phyloP scores from a whole-genome alignment of 1,139 yeast species.

The Blastobotrys elegans region DNA sequence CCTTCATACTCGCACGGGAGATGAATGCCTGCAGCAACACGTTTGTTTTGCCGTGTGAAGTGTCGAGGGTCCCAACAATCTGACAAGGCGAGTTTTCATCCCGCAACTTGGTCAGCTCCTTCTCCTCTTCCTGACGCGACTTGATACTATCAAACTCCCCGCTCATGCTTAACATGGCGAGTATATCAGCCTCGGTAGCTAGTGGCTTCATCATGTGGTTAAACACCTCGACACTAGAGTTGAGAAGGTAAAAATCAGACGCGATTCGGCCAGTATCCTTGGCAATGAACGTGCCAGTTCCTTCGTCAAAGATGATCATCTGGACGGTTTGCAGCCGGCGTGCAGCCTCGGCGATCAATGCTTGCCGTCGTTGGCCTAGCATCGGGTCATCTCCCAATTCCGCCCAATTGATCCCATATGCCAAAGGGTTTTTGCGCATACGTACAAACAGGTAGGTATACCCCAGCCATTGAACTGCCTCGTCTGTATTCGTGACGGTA shows the following conservation, averaged over 20 bases:
- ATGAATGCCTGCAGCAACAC: conserved; percentile 82
- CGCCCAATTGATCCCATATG: conserved; percentile 89
- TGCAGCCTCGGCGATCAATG: conserved; percentile 75
- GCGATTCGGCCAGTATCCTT: conserved; percentile 94
- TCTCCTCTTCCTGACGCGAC: conserved; percentile 79
- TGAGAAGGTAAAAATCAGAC: conserved; percentile 83
- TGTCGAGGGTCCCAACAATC: conserved; percentile 69
- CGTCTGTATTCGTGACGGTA: conserved; percentile 89
- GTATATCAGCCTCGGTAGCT: conserved; percentile 88
- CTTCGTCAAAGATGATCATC: conserved; percentile 90
- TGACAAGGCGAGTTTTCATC: conserved; percentile 73
- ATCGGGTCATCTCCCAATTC: conserved; percentile 81
- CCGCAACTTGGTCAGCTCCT: conserved; percentile 57
- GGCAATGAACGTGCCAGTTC: conserved; percentile 70
- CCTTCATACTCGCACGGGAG: conserved; percentile 65
- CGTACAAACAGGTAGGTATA: conserved; percentile 92
- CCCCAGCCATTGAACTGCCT: conserved; percentile 95
- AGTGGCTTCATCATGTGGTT: conserved; percentile 77
- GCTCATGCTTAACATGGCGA: conserved; percentile 87
- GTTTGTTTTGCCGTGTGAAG: conserved; percentile 84
- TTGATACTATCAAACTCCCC: conserved; percentile 90
- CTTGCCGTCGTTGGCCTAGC: conserved; percentile 65
- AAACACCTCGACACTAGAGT: conserved; percentile 84
- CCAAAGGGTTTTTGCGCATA: conserved; percentile 90
- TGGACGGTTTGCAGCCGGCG: conserved; percentile 75